Evolutionary conservation across 2,329 filamentous ascomycete species (phyloP).

Genomic region (Ascochyta clinopodiicola): DNA sequence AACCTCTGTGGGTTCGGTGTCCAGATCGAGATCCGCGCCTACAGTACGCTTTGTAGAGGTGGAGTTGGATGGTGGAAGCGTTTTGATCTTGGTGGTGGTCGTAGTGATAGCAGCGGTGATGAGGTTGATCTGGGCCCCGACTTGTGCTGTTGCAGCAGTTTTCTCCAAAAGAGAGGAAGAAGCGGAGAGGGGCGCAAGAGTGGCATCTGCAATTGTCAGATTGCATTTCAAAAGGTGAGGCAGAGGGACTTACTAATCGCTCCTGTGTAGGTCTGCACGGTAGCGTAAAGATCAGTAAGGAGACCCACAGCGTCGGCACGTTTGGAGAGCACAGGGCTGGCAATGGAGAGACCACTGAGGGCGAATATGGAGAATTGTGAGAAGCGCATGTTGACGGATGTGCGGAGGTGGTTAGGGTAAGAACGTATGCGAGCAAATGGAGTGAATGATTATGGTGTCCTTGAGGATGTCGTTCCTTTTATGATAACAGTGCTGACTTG

Average conservation of each 20-base stretch:
- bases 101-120: constrained; percentile 22
- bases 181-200: constrained; percentile 23
- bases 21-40: background rate
- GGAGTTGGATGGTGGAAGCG: constrained; percentile 13
- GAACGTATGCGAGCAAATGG: too few species aligned
- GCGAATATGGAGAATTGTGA: constrained; percentile 20
- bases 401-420: background rate
- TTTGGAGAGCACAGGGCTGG: constrained; percentile 15
- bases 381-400: constrained; percentile 18
- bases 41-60: background rate
- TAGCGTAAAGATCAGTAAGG: constrained; percentile 25
- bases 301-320: constrained; percentile 22
- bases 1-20: background rate
- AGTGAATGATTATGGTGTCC: too few species aligned
- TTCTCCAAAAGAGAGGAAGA: constrained; percentile 26
- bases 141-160: constrained; percentile 23
- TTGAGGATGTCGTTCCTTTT: too few species aligned
- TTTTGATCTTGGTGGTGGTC: constrained; percentile 18
- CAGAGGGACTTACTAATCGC: constrained; percentile 19
- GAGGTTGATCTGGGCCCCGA: constrained; percentile 23
- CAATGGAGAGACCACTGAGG: constrained; percentile 25
- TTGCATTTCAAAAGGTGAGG: background rate
- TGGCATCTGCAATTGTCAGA: constrained; percentile 18
- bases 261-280: constrained; percentile 28
- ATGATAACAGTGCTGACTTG: too few species aligned